A percentile compares a stretch with the other conserved stretches of the same genome.
Evolutionary conservation across 2,329 filamentous ascomycete species (phyloP).

Genomic region (Fusarium graminum): DNA sequence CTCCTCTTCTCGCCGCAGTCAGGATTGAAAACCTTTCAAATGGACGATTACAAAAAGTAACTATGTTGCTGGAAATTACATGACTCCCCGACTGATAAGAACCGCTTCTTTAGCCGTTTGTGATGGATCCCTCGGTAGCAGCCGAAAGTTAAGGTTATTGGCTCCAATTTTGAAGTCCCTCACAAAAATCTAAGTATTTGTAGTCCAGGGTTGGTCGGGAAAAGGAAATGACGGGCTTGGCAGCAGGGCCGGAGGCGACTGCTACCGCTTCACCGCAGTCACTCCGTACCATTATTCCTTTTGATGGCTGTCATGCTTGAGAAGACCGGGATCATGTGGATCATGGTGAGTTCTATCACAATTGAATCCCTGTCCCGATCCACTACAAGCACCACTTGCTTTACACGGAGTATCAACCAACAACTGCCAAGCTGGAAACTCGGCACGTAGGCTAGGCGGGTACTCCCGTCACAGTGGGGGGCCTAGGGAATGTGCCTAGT

Average conservation of each 20-base stretch:
- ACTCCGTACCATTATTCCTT: no score
- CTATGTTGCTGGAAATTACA: background rate
- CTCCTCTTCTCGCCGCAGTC: no score
- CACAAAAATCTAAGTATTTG: no score
- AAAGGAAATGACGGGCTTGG: no score
- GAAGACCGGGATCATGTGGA: no score
- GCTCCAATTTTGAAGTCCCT: background rate
- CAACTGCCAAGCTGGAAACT: slow-evolving; percentile 12
- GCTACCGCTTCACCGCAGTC: no score
- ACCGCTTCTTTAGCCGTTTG: background rate
- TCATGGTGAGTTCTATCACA: no score
- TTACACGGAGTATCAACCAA: slow-evolving; percentile 2
- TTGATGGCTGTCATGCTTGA: no score
- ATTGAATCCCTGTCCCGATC: background rate
- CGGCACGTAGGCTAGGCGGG: background rate
- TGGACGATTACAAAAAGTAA: background rate
- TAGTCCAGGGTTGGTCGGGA: no score
- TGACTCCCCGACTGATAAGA: background rate
- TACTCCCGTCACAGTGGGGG: background rate
- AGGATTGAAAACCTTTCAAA: background rate
- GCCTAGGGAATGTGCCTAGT: background rate
- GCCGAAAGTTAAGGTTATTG: background rate
- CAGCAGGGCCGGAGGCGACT: no score
- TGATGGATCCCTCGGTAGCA: background rate
- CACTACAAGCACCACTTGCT: background rate